Base-by-base conservation (phyloP, 2,329 filamentous ascomycete genomes). In the Stachybotrys elegans region DNA sequence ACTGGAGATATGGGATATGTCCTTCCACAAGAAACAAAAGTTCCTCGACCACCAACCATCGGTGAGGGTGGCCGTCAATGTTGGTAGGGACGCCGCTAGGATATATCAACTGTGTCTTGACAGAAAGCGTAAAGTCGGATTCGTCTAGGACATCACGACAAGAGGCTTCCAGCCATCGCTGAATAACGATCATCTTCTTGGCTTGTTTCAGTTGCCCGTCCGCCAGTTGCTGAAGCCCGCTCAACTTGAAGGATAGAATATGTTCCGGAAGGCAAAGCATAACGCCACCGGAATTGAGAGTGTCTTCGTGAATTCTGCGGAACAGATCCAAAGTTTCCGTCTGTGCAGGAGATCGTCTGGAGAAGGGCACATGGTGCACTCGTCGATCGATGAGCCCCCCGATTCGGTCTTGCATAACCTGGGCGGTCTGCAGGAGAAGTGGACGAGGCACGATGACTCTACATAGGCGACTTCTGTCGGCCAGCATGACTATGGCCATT, bases 141-240 rank as follows among this genome's bases (percentile, higher is more conserved):
- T 87, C 83, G 48, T 87, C 83, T 0, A 87, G 60, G 0, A 87
- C 67, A 52, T 88, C 83, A 0, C 82, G 70, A 3, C 70, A 75
- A 2, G 64, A 53, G 0, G 47, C 46, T 3, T 74, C 63, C 6
- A 86, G 55, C 65, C 73, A 78, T 0, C 57, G 46, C 22, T 84
- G 76, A 0, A 70, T 67, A 0, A 59, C 56, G 3, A 83, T 62
- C 70, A 86, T 78, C 1, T 51, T 53, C 0, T 51, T 55, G 0
- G 75, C 73, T 25, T 73, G 61, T 0, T 57, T 42, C 0, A 68
- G 43, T 3, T 68, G 60, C 2, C 59, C 58, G 38, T 83, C 75
- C 0, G 72, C 69, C 0, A 84, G 56, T 2, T 71, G 69, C 49
- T 86, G 79, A 0, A 80, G 51, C 0, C 79, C 79, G 39, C 78